phyloP scores from a whole-genome alignment of 2,329 filamentous ascomycete genomes.

The Fusarium illudens region DNA sequence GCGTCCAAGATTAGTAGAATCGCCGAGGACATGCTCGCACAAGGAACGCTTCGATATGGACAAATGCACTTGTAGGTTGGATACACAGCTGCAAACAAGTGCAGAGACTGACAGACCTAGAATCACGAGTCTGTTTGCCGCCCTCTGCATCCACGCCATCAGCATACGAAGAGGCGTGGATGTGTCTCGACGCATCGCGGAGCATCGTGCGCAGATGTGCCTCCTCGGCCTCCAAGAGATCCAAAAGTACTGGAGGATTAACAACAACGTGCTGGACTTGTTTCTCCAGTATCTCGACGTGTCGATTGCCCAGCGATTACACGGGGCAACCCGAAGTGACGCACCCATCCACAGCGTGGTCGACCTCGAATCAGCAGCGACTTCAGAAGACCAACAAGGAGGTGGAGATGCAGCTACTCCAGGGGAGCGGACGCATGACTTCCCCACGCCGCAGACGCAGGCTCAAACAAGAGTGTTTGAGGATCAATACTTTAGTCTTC shows the following conservation, averaged over 20 bases:
- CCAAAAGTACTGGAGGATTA: conserved; percentile 53
- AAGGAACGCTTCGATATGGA: conserved; percentile 46
- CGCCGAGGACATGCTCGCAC: conserved; percentile 50
- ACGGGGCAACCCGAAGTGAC: conserved; percentile 32
- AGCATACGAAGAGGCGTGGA: conserved; percentile 46
- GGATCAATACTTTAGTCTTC: conserved; percentile 49
- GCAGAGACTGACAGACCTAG: conserved; percentile 19
- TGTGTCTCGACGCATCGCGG: conserved; percentile 47
- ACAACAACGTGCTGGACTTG: conserved; percentile 50
- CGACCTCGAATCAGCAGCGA: not conserved
- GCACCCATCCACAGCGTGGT: not conserved
- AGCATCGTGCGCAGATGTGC: conserved; percentile 50
- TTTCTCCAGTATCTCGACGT: conserved; percentile 51
- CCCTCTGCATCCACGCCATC: conserved; percentile 51
- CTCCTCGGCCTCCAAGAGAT: conserved; percentile 50
- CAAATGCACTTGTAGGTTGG: conserved; percentile 50
- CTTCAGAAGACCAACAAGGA: not conserved
- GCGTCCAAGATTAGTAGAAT: conserved; percentile 50
- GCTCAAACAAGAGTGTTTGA: conserved; percentile 43
- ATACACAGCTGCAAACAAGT: not conserved
- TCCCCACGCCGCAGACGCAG: conserved; percentile 22
- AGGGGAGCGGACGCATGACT: conserved; percentile 6
- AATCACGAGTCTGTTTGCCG: conserved; percentile 50
- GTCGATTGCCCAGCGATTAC: conserved; percentile 48
- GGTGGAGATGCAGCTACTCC: not conserved